A percentile compares a stretch with the other conserved stretches of the same genome.
Conservation (phyloP, 257 asterid species). For the Pogostemon cablin region DNA sequence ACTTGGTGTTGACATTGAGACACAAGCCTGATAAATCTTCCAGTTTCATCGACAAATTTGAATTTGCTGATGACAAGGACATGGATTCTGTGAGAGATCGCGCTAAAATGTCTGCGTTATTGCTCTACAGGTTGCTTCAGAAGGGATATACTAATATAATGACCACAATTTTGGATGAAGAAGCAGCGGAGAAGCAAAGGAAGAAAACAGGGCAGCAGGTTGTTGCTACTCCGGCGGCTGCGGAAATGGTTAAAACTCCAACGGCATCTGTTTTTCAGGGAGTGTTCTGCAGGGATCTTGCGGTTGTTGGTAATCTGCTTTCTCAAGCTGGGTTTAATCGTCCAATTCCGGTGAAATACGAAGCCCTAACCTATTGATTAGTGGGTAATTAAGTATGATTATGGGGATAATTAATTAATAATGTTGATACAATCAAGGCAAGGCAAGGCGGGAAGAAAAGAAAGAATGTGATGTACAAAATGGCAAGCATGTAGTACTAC, state of each 20-base stretch:
- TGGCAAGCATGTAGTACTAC: slow-evolving; percentile 35
- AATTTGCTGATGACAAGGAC: slow-evolving; percentile 75
- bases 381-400: slow-evolving; percentile 14
- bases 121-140: slow-evolving; percentile 89
- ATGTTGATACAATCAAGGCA: too few species aligned
- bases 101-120: slow-evolving; percentile 70
- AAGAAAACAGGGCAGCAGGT: slow-evolving; percentile 61
- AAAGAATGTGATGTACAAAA: slow-evolving; percentile 46
- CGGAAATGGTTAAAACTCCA: slow-evolving; percentile 35
- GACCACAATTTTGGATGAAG: slow-evolving; percentile 72
- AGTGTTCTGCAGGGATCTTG: slow-evolving; percentile 86
- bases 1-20: slow-evolving; percentile 69
- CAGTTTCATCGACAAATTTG: slow-evolving; percentile 76
- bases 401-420: not conserved
- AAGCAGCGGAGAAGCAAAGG: slow-evolving; percentile 64
- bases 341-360: slow-evolving; percentile 76
- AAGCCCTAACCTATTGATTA: slow-evolving; percentile 78
- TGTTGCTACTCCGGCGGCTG: slow-evolving; percentile 30
- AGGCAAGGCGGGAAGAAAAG: slow-evolving; percentile 33
- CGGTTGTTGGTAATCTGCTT: slow-evolving; percentile 69
- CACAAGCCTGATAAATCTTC: slow-evolving; percentile 91
- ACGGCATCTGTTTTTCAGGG: slow-evolving; percentile 69
- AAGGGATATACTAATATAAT: slow-evolving; percentile 70
- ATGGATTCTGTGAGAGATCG: slow-evolving; percentile 75
- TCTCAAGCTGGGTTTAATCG: slow-evolving; percentile 78